Evolutionary conservation across 495 filamentous ascomycete species (phyloP), one percentile per base, ranked within the genome.

Genomic region (Aspergillus sparsus): DNA sequence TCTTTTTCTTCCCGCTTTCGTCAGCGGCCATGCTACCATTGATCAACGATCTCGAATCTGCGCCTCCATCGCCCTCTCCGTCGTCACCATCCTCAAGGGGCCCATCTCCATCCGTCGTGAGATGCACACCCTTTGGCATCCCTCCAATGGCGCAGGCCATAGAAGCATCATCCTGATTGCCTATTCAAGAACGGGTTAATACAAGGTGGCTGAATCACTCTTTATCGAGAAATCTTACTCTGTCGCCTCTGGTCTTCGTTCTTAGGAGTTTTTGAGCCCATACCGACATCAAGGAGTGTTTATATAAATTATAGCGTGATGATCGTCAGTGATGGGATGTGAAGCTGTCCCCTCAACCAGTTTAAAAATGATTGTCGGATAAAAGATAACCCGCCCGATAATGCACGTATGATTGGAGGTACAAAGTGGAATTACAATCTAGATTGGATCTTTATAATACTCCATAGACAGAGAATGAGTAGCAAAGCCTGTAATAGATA

Each of bases 31-130:
- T n/a, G 52, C 15, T 27, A 27, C 21, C 21, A 27, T 27, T 42
- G 8, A 45, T 68, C 58, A 71, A 57, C 66, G 68, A 55, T 42
- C 54, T 67, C 34, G 80, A 81, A 37, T 84, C 80, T 47, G 80
- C 82, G 41, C 83, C n/a, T n/a, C n/a, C 86, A 55, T 85, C 84
- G 21, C 77, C 21, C 21, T 27, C 21, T 27, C 21, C 81, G 41
- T 81, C 79, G 49, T 80, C 82, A 53, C 74, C 73, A 50, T 77
- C 74, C 49, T 68, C 74, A 51, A 72, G 41, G 34, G 55, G 57
- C 8, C 69, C 66, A 65, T 80, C 79, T n/a, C 79, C 73, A 45
- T 76, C 77, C 35, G 68, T 70, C 47, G 75, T 62, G 44, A 71
- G 53, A 61, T 75, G 69, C 39, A 53, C 58, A 9, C 74, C 74